These are phyloP conservation scores for Fusarium chlamydosporum DNA, from an alignment of 2,329 filamentous ascomycete genomes.

Conservation along the genomic window DNA sequence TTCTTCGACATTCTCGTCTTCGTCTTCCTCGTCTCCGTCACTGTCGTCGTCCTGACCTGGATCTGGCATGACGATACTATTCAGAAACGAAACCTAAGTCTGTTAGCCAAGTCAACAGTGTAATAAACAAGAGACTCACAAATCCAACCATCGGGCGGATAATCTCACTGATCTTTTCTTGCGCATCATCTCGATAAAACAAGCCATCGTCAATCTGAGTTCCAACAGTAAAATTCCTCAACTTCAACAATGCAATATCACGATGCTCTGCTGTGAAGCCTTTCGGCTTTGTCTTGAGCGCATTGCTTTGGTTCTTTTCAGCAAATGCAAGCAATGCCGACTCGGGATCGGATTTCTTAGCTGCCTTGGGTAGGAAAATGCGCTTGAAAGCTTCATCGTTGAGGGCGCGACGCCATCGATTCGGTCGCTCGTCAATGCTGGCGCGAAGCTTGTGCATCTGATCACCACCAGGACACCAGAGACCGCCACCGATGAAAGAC, in stretches of 20 bases:
- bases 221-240: slow-evolving; percentile 83
- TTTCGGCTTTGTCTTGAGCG: slow-evolving; percentile 89
- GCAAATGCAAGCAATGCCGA: slow-evolving; percentile 79
- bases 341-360: slow-evolving; percentile 56
- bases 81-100: slow-evolving; percentile 77
- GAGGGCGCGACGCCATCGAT: slow-evolving; percentile 77
- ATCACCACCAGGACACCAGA: slow-evolving; percentile 82
- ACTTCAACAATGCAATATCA: slow-evolving; percentile 84
- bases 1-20: slow-evolving; percentile 36
- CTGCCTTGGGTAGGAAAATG: slow-evolving; percentile 70
- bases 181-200: slow-evolving; percentile 72
- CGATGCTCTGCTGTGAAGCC: slow-evolving; percentile 81
- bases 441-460: slow-evolving; percentile 77
- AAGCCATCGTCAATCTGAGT: slow-evolving; percentile 76
- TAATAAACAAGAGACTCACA: slow-evolving; percentile 67
- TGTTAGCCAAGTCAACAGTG: slow-evolving; percentile 3
- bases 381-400: slow-evolving; percentile 71
- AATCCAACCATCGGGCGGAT: slow-evolving; percentile 81
- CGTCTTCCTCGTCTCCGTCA: slow-evolving; percentile 55
- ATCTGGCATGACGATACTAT: slow-evolving; percentile 81
- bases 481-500: slow-evolving; percentile 83
- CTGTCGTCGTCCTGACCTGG: slow-evolving; percentile 62
- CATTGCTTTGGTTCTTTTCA: slow-evolving; percentile 76
- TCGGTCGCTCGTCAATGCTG: slow-evolving; percentile 81
- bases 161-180: slow-evolving; percentile 75